phyloP scores from a whole-genome alignment of 2,329 filamentous ascomycete species.

The Alternaria sp. region DNA sequence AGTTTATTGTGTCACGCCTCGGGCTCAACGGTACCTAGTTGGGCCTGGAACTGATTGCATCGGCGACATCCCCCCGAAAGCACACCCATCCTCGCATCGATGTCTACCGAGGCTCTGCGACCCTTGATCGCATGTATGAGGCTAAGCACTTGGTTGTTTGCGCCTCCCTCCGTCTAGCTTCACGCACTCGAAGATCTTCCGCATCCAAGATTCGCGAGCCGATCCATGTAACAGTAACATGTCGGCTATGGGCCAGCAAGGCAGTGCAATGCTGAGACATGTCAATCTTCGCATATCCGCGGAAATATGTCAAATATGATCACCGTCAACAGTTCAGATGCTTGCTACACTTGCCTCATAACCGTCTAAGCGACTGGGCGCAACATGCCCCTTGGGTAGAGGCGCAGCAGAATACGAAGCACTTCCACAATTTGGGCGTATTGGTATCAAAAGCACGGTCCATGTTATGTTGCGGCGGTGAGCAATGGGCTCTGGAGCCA shows the following conservation, averaged over 20 bases:
- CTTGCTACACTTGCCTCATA: neutral
- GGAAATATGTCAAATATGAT: neutral
- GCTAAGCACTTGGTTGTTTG: neutral
- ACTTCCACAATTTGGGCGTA: neutral
- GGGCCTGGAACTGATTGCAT: neutral
- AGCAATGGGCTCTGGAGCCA: neutral
- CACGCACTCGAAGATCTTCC: conserved; percentile 13
- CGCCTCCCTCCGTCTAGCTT: conserved; percentile 2
- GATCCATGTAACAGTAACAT: conserved; percentile 15
- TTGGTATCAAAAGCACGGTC: neutral
- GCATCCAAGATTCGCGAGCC: conserved; percentile 16
- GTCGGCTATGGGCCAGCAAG: neutral
- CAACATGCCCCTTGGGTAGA: neutral
- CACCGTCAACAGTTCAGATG: neutral
- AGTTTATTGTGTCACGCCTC: neutral
- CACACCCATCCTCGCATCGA: neutral
- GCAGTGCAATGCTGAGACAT: neutral
- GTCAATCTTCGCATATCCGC: neutral
- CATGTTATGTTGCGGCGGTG: neutral
- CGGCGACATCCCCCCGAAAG: neutral
- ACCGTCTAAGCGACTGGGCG: neutral
- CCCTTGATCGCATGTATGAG: neutral
- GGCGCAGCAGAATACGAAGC: neutral
- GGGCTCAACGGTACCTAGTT: neutral
- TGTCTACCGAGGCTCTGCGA: neutral